phyloP scores from a whole-genome alignment of 768 basidiomycete species.

The Neoboletus magnificus region DNA sequence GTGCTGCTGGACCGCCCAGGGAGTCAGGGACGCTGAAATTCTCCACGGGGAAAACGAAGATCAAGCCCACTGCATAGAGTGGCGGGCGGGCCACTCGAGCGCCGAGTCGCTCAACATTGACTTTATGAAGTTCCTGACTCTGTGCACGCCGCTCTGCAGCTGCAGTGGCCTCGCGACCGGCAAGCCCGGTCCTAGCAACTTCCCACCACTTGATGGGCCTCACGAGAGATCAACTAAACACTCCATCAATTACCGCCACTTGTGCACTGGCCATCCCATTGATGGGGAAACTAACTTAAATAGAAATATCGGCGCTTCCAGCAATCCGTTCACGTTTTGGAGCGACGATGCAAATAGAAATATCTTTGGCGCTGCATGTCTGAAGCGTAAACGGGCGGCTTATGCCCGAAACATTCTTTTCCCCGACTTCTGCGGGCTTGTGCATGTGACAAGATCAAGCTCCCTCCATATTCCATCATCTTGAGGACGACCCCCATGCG shows the following conservation, averaged over 20 bases:
- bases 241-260: not conserved
- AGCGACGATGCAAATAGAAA: not conserved
- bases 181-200: not conserved
- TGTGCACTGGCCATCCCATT: not conserved
- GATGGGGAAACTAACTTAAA: not conserved
- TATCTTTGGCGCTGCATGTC: not conserved
- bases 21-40: not conserved
- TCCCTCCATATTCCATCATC: too few species aligned
- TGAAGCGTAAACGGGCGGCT: not conserved
- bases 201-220: not conserved
- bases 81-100: too few species aligned
- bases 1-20: not conserved
- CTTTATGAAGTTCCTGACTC: too few species aligned
- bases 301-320: not conserved
- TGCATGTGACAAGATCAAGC: not conserved
- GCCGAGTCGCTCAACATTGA: too few species aligned
- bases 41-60: not conserved
- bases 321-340: not conserved
- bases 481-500: not conserved
- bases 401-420: not conserved
- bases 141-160: not conserved
- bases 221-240: not conserved
- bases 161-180: not conserved
- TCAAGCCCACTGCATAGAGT: not conserved
- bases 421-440: not conserved